Conservation (phyloP, 2,329 filamentous ascomycete species). For the Trichoderma sp. region DNA sequence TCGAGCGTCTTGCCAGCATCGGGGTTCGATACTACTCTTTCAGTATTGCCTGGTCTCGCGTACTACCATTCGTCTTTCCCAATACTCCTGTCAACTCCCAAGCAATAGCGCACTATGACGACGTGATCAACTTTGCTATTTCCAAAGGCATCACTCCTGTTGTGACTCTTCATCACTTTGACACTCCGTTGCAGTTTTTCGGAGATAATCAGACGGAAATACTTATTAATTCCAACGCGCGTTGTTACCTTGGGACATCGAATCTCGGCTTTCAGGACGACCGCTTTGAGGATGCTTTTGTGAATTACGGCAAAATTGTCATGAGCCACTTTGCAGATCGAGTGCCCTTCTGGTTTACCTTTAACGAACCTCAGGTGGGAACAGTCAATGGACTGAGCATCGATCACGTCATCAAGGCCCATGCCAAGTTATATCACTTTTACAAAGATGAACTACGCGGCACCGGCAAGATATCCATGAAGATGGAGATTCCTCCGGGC, state of each 20-base stretch:
- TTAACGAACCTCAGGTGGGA: not conserved
- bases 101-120: not conserved
- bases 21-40: not conserved
- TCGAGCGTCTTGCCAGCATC: not conserved
- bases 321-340: not conserved
- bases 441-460: not conserved
- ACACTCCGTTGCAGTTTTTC: not conserved
- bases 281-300: not conserved
- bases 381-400: not conserved
- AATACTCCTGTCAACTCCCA: not conserved
- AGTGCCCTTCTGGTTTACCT: not conserved
- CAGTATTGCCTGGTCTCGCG: not conserved
- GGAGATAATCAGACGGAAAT: not conserved
- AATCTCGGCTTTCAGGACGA: not conserved
- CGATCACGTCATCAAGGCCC: not conserved
- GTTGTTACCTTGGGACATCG: not conserved
- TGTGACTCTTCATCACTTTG: not conserved
- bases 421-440: not conserved
- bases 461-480: not conserved
- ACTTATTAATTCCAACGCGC: not conserved
- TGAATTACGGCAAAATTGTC: not conserved
- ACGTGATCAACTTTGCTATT: not conserved
- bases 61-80: not conserved
- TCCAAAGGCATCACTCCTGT: not conserved
- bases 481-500: not conserved